Conservation (phyloP, 2,329 filamentous ascomycete species). For the Sporothrix euskadiensis region DNA sequence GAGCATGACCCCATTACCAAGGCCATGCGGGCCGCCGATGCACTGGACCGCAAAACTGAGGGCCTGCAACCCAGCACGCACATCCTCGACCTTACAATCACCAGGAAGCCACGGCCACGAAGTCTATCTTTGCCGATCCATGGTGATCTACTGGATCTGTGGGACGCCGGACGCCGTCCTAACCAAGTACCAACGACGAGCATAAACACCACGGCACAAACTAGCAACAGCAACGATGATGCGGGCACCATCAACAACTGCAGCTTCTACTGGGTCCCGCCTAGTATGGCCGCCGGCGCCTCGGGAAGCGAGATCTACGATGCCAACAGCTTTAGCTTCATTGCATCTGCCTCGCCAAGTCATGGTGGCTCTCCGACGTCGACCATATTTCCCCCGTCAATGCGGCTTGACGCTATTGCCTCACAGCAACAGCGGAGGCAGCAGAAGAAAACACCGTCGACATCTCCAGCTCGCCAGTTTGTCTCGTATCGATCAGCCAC, state of each 20-base stretch:
- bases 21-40: slow-evolving; percentile 42
- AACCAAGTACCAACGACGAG: slow-evolving; percentile 35
- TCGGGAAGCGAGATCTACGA: slow-evolving; percentile 25
- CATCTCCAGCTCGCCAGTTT: background rate
- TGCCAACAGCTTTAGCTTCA: slow-evolving; percentile 21
- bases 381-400: slow-evolving; percentile 27
- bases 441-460: background rate
- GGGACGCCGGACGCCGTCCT: slow-evolving; percentile 17
- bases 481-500: slow-evolving; percentile 7
- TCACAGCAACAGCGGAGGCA: slow-evolving; percentile 5
- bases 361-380: slow-evolving; percentile 23
- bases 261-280: slow-evolving; percentile 25
- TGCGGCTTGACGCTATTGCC: slow-evolving; percentile 29
- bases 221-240: slow-evolving; percentile 39
- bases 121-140: slow-evolving; percentile 55
- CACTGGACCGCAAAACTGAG: slow-evolving; percentile 55
- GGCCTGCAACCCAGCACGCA: slow-evolving; percentile 51
- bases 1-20: slow-evolving; percentile 51
- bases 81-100: slow-evolving; percentile 50
- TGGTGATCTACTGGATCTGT: slow-evolving; percentile 33
- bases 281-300: slow-evolving; percentile 23
- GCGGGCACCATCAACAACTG: slow-evolving; percentile 18
- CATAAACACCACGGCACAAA: background rate
- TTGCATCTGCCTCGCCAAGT: slow-evolving; percentile 19
- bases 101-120: slow-evolving; percentile 41